Conservation (phyloP, 345 rosid genomes). For the Dipteronia dyeriana region DNA sequence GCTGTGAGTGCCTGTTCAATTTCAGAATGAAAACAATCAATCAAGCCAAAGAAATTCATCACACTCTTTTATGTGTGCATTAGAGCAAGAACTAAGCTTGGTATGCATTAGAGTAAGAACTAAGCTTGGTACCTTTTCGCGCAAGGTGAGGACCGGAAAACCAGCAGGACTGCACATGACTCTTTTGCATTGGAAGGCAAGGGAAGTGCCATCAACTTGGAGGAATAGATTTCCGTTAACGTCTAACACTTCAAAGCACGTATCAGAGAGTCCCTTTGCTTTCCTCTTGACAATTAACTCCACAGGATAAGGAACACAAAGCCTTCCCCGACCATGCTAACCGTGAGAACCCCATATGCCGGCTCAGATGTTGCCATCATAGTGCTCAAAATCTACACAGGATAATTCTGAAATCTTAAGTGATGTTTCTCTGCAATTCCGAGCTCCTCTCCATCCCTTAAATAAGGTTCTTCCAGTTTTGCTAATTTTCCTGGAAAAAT, state of each 20-base stretch:
- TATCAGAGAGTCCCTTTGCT: background rate
- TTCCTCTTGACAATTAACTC: constrained; percentile 3
- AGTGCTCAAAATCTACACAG: background rate
- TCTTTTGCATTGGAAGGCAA: constrained; percentile 44
- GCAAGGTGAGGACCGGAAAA: constrained; percentile 44
- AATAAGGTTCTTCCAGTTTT: background rate
- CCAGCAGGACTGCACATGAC: constrained; percentile 53
- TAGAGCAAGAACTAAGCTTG: background rate
- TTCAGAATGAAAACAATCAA: background rate
- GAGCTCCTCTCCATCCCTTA: background rate
- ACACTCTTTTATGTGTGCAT: background rate
- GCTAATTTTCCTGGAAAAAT: background rate
- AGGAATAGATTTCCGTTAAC: background rate
- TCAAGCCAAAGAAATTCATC: background rate
- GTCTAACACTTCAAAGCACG: background rate
- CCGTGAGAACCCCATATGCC: background rate
- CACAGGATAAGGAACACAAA: constrained; percentile 9
- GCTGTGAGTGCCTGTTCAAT: constrained; percentile 36
- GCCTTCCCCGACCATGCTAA: background rate
- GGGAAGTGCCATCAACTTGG: constrained; percentile 18
- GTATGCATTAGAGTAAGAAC: constrained; percentile 12
- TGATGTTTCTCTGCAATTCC: background rate
- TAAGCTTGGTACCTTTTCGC: constrained; percentile 40
- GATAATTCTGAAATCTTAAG: background rate
- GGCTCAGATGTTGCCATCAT: background rate